Percentiles rank a stretch among this genome's conserved stretches.
phyloP scores from a whole-genome alignment of 2,329 filamentous ascomycete genomes.

The Myrmaecium sp. region DNA sequence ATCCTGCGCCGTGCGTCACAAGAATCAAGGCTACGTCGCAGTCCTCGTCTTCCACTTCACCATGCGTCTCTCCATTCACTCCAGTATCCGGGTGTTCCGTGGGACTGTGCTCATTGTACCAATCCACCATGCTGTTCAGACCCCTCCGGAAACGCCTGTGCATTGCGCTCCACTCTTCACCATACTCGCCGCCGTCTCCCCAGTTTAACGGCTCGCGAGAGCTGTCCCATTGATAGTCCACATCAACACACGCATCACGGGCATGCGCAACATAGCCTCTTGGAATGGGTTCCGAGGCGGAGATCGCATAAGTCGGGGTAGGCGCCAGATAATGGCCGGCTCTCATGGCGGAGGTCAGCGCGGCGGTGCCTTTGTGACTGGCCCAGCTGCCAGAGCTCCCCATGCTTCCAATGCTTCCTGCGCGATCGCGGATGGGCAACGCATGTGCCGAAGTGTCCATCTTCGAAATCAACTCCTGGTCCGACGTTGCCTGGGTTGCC shows the following conservation, averaged over 20 bases:
- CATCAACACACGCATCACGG: slow-evolving; percentile 62
- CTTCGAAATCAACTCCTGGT: slow-evolving; percentile 10
- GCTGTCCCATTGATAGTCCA: slow-evolving; percentile 97
- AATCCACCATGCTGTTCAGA: slow-evolving; percentile 60
- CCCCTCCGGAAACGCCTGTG: slow-evolving; percentile 76
- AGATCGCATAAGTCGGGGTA: slow-evolving; percentile 79
- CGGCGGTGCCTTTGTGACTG: slow-evolving; percentile 9
- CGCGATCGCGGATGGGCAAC: slow-evolving; percentile 26
- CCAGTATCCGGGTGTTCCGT: slow-evolving; percentile 18
- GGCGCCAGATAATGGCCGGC: slow-evolving; percentile 10
- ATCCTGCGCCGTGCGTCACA: slow-evolving; percentile 88
- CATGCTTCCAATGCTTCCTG: slow-evolving; percentile 25
- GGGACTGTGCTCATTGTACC: slow-evolving; percentile 48
- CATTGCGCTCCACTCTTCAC: slow-evolving; percentile 94
- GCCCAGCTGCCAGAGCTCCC: slow-evolving; percentile 12
- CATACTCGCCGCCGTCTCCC: slow-evolving; percentile 74
- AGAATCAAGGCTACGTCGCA: slow-evolving; percentile 65
- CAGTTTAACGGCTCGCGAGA: slow-evolving; percentile 62
- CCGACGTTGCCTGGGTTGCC: slow-evolving; percentile 7
- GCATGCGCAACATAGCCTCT: slow-evolving; percentile 80
- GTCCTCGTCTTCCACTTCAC: slow-evolving; percentile 30
- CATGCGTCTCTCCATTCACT: slow-evolving; percentile 9
- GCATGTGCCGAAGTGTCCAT: slow-evolving; percentile 21
- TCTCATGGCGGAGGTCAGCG: slow-evolving; percentile 10
- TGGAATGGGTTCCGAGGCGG: slow-evolving; percentile 64